Base-by-base conservation (phyloP, 805 yeast genomes). In the Jamesozyma piceae region DNA sequence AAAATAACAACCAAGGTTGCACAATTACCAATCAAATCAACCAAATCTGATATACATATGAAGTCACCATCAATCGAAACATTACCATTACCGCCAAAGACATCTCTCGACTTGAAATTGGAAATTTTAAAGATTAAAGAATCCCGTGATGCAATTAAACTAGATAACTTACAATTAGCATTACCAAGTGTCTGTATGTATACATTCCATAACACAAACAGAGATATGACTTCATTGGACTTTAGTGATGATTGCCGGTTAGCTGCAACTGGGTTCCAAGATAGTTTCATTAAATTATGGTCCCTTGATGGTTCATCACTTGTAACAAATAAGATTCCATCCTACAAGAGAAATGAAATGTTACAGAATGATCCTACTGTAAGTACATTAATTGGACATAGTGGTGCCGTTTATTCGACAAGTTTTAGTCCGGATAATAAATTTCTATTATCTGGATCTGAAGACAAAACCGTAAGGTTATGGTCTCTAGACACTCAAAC, bases 161-260 rank as follows among this genome's bases (percentile, higher is more conserved):
- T 90, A 40, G 84, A 78, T 20, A 70, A 80, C 4, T 64, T 75
- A 27, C 95, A 84, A 43, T 82, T 94, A 3, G 70, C 87, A 19
- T 75, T 90, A 21, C 98, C 98, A 19, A 83, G 95, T 43, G 95
- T 90, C 29, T 92, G 97, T 64, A 86, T 90, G 95, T 92, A 92
- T 68, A 90, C 97, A 1, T 89, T 92, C 67, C 98, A 92, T 69
- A 92, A 92, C 64, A 85, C 97, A 10, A 82, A 86, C 58, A 82
- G 82, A 50, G 94, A 84, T 47, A 68, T 92, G 72, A 84, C 94
- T n/a, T 77, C 88, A 39, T 59, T 90, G 37, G 84, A 80, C 49
- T 90, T 90, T 67, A 87, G 90, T 54, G 84, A 81, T 41, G 97
- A 90, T 62, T 78, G 90, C 15, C 78, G 89, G 19, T 55, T 88